These are phyloP conservation scores for Rutstroemia sp. DNA, from an alignment of 2,329 filamentous ascomycete genomes.

Conservation along the genomic window DNA sequence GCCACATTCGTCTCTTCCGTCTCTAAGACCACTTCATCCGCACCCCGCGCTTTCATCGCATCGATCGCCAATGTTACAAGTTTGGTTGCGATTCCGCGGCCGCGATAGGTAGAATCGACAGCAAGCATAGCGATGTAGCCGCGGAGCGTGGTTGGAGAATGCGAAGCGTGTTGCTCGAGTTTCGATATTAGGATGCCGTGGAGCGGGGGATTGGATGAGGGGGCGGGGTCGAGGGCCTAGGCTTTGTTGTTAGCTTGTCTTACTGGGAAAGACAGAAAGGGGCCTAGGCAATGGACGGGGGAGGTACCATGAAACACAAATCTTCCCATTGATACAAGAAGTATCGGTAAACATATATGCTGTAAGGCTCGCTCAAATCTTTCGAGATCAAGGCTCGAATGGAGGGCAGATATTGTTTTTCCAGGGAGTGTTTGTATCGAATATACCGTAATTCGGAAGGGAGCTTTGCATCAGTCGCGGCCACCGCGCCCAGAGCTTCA, in stretches of 20 bases:
- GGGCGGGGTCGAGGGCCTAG: slow-evolving; percentile 49
- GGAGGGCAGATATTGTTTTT: slow-evolving; percentile 64
- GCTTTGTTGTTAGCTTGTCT: background rate
- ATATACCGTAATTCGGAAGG: slow-evolving; percentile 48
- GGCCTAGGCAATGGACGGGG: background rate
- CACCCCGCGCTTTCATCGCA: slow-evolving; percentile 74
- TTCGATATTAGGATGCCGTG: slow-evolving; percentile 93
- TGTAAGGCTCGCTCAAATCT: slow-evolving; percentile 95
- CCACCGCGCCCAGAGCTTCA: background rate
- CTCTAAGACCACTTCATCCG: slow-evolving; percentile 92
- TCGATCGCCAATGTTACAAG: slow-evolving; percentile 88
- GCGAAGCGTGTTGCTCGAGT: slow-evolving; percentile 80
- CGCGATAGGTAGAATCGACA: slow-evolving; percentile 72
- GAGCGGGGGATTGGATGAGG: slow-evolving; percentile 47
- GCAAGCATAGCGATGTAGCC: slow-evolving; percentile 99
- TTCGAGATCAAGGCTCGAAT: slow-evolving; percentile 92
- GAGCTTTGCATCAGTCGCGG: slow-evolving; percentile 16
- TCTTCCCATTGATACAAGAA: slow-evolving; percentile 97
- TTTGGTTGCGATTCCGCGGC: slow-evolving; percentile 78
- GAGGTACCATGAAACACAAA: slow-evolving; percentile 81
- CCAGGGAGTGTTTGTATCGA: slow-evolving; percentile 54
- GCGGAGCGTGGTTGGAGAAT: slow-evolving; percentile 64
- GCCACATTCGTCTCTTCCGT: slow-evolving; percentile 90
- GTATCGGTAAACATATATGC: slow-evolving; percentile 98
- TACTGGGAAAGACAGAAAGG: background rate